Evolutionary conservation across 108 stramenopile genomes (phyloP).

Genomic region (Tribonema minus): DNA sequence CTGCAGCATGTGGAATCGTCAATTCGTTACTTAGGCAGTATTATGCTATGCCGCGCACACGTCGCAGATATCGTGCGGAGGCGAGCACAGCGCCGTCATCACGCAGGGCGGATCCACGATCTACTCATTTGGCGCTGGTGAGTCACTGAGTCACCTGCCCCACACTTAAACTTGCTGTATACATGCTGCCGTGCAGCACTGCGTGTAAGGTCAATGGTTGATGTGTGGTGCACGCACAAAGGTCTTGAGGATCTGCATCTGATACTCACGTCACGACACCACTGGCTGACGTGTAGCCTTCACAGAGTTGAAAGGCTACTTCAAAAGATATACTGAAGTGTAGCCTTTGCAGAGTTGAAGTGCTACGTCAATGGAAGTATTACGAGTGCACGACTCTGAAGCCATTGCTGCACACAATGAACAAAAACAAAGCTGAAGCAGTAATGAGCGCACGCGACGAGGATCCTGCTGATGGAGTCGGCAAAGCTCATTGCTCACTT

Average conservation of each 20-base stretch:
- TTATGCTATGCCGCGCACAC: too few relatives aligned
- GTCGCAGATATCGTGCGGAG: conserved; percentile 52
- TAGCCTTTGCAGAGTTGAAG: too few relatives aligned
- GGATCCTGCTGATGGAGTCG: too few relatives aligned
- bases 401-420: background rate
- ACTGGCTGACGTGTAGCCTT: too few relatives aligned
- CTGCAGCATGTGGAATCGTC: too few relatives aligned
- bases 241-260: background rate
- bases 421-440: too few relatives aligned
- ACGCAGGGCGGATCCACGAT: background rate
- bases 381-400: background rate
- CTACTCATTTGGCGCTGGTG: conserved; percentile 6
- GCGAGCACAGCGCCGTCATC: conserved; percentile 17
- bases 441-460: too few relatives aligned
- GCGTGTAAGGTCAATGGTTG: background rate
- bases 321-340: too few relatives aligned
- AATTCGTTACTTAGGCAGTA: too few relatives aligned
- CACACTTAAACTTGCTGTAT: too few relatives aligned
- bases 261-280: background rate
- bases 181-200: background rate
- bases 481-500: too few relatives aligned
- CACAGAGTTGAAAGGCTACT: too few relatives aligned
- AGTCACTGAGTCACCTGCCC: background rate
- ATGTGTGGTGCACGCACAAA: background rate
- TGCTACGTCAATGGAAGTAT: background rate